Evolutionary conservation across 2,329 filamentous ascomycete genomes (phyloP), one percentile per base, ranked within the genome.

Genomic region (Myriosclerotinia curreyana): DNA sequence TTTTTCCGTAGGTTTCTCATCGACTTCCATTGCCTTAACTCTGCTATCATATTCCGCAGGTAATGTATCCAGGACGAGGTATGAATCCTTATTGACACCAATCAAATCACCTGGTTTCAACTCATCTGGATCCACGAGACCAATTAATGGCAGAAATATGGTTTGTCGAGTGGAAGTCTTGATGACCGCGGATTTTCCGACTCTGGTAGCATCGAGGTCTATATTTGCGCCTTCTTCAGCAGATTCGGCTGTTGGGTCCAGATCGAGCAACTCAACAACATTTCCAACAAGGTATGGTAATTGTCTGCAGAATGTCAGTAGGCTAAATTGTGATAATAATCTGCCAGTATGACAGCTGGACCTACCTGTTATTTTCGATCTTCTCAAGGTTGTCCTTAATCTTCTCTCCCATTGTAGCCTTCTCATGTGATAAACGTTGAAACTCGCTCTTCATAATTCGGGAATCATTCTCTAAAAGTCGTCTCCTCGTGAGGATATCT

Each of bases 21-120:
- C 95, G 9, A 99, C 95, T 81, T 99, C 96, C 95, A 99, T 99
- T 44, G 96, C 96, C 82, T 99, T 99, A 70, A 99, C 95, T 77
- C 95, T 87, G 79, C 94, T 98, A 76, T 99, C 95, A 75, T 99
- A 99, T 77, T 99, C 96, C 54, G 95, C 95, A 1, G 95, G 95
- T 70, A 99, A 83, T 31, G 95, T 99, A 76, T 99, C 96, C 65
- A 99, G 84, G 69, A 99, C 91, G 44, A 99, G 87, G 76, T 99
- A 99, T 65, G 94, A 98, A 74, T 99, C 96, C 81, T 99, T 99
- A 78, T 99, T 98, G 65, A 99, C 93, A 78, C 95, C 95, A 68
- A 99, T 99, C 55, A 99, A 84, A 75, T 99, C 96, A 72, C 88
- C 94, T 2, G 95, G 95, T 82, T 96, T 97, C 65, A 99, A 84